Base-by-base conservation (phyloP, 495 filamentous ascomycete species). In the Pyronema domesticum region DNA sequence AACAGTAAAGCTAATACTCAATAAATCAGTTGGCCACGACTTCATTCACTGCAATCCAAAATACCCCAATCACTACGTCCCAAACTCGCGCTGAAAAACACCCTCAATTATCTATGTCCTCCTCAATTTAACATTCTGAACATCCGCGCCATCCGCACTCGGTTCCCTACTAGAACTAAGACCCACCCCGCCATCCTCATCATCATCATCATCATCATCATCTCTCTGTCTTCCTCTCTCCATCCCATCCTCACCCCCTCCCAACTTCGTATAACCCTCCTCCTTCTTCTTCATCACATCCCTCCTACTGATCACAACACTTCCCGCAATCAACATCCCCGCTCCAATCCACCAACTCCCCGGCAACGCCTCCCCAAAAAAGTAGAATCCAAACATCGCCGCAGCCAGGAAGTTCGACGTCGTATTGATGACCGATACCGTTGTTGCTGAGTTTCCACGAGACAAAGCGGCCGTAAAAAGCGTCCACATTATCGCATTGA, bases 371-470 rank as follows among this genome's bases (percentile, higher is more conserved):
- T 93, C 86, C 15, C 72, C 63, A 66, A 93, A 93, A 5, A 93
- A 75, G 46, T 79, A 52, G 62, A 77, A 76, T 0, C 91, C 88
- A 19, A 94, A 68, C n/a, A 96, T 47, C 8, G 91, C 91, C 1
- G 89, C 95, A 51, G 91, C 67, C 63, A 95, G 71, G 71, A 98
- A 98, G 71, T 98, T 98, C 10, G 85, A 73, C 19, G 83, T 83
- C 3, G 89, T 95, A 65, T 98, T 98, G 57, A 95, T 81, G 66
- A 98, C 83, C 36, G 81, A 84, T 43, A 94, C 91, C 60, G 89
- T 87, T 0, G 85, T 88, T 6, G 91, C 94, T 0, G 86, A 93
- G 37, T 81, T 73, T 0, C 82, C 84, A 33, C 80, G 79, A 0
- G 87, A 83, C 19, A 98, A 76, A 45, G 91, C 91, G n/a, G 80